A percentile compares a stretch with the other conserved stretches of the same genome.
phyloP scores from a whole-genome alignment of 148 eudicot genomes.

The Rheum nobile region DNA sequence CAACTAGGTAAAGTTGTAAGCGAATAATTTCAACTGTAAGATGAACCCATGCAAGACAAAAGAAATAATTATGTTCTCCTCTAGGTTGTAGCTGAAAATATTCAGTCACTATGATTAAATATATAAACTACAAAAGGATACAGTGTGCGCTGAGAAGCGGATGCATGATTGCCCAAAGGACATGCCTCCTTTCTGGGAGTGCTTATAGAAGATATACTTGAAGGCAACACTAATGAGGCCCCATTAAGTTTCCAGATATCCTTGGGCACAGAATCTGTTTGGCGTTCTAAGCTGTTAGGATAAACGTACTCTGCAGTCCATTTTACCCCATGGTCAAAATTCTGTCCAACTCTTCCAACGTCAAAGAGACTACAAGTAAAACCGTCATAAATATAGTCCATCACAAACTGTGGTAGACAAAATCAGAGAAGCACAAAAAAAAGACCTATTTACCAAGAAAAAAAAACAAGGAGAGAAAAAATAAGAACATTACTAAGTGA shows the following conservation, averaged over 20 bases:
- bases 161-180: conserved; percentile 17
- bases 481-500: not conserved
- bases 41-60: not conserved
- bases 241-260: conserved; percentile 41
- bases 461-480: not conserved
- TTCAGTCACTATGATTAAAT: not conserved
- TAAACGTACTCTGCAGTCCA: conserved; percentile 33
- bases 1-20: not conserved
- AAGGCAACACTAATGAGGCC: conserved; percentile 28
- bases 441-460: not conserved
- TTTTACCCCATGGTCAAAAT: conserved; percentile 20
- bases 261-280: conserved; percentile 15
- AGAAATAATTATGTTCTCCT: not conserved
- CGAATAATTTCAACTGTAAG: not conserved
- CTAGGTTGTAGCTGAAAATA: not conserved
- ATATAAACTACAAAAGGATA: conserved; percentile 39
- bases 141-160: conserved; percentile 37
- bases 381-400: conserved; percentile 1
- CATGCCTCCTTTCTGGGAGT: conserved; percentile 20
- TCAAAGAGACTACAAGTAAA: conserved; percentile 42
- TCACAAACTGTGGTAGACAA: conserved; percentile 1
- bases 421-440: conserved; percentile 1
- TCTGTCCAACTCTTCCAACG: conserved; percentile 31
- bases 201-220: conserved; percentile 54
- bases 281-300: conserved; percentile 27